Evolutionary conservation across 805 yeast species (phyloP), one percentile per base, ranked within the genome.

Genomic region (Starmerella vaccinii): DNA sequence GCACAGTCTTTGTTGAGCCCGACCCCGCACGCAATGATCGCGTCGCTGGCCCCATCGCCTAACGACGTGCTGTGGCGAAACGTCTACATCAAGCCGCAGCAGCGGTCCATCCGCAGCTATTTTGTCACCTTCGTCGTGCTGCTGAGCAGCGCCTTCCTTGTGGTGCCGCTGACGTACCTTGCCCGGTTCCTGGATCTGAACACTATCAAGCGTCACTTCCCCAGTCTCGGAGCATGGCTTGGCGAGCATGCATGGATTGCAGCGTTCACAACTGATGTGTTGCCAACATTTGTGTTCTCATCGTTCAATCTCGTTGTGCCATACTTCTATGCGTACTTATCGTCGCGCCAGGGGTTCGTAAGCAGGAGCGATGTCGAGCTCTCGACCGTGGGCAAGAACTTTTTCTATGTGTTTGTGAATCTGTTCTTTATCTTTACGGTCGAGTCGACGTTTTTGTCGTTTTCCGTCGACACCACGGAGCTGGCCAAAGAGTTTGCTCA

Each of bases 1-100:
- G 96, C 97, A 0, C 98, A 92, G 65, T 92, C 97, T 0, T 89
- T 90, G 0, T 65, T 92, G 51, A 96, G 89, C 63, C 97, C 97
- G 0, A 76, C 84, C 51, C 87, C 92, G 7, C 82, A 84, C 62
- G 84, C 80, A 51, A 70, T 92, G 48, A 84, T 89, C 32, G 84
- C 95, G 3, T 72, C 76, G 37, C 69, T 88, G 50, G 97, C 97
- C 0, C 97, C 97, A 0, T 95, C 97, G 1, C 97, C 97, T 4
- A 90, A 84, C 61, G 98, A 90, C 64, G 83, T 90, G 22, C 80
- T 86, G 37, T 90, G 98, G 98, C 84, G 80, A 51, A 87, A 89
- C 61, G 77, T 87, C 32, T 89, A 94, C 59, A 69, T 89, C 61
- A 80, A 94, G 0, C 73, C 95, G 49, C 73, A 71, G 49, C 89